Base-by-base conservation (phyloP, 495 filamentous ascomycete genomes). In the Podospora pseudopauciseta region DNA sequence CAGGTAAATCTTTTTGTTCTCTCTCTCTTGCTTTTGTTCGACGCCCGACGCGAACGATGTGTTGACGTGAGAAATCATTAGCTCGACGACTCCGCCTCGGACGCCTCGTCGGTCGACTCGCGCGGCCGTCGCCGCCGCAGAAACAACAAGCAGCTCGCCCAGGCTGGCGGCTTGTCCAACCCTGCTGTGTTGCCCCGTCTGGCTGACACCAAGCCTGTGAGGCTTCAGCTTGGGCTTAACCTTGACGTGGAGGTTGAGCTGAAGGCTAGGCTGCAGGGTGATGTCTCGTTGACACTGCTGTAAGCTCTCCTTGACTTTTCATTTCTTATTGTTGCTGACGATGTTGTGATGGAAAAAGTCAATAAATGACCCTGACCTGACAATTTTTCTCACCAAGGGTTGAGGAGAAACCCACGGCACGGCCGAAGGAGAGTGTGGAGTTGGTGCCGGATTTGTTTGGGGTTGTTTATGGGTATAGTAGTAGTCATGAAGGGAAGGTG, bases 231-330 rank as follows among this genome's bases (percentile, higher is more conserved):
- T 13, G 75, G 74, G 5, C 68, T 80, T 62, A 77, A 80, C 64
- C 70, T 79, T 55, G 70, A 80, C 39, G 71, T 80, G 26, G 74
- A 80, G 64, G 15, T 79, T 59, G 75, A 80, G 71, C 65, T 79
- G 44, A 74, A 80, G 73, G 75, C 78, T 1, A 68, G 71, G 59
- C 68, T 79, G 20, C 66, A 78, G 65, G 78, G 77, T 11, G 78
- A 80, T 67, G 68, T 80, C 16, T 76, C 70, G 30, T 49, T 80
- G 66, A 75, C 74, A 34, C 61, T 80, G 61, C 72, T 80, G 78
- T 80, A 62, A 76, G 77, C 69, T 28, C 27, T 61, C 59, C 27
- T 61, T 61, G 19, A 32, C 30, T 32, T 61, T 28, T 13, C 18
- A 26, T 26, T 58, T 58, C 56, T 27, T 58, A 5, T 61, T 32